A percentile compares a stretch with the other conserved stretches of the same genome.
These are phyloP conservation scores for Pelargonium citronellum DNA, from an alignment of 441 rosid species.

Conservation along the genomic window DNA sequence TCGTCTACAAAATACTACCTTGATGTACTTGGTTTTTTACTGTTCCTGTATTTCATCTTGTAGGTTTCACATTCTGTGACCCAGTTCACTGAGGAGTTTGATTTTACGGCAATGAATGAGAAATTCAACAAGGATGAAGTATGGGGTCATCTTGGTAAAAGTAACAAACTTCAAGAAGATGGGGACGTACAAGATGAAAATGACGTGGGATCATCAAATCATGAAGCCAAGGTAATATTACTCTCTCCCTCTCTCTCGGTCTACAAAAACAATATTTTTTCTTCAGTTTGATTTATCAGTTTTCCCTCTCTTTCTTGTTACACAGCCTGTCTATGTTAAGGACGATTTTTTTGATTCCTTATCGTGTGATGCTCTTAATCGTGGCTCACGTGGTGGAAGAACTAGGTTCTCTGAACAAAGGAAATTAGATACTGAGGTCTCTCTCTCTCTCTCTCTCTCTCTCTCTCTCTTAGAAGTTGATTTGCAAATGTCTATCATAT, in stretches of 20 bases:
- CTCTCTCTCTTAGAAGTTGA: not conserved
- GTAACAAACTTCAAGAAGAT: conserved; percentile 23
- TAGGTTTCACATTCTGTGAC: conserved; percentile 26
- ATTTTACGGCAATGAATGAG: conserved; percentile 37
- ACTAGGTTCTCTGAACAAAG: conserved; percentile 33
- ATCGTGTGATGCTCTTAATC: conserved; percentile 30
- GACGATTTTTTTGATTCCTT: conserved; percentile 38
- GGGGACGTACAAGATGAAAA: conserved; percentile 26
- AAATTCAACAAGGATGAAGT: conserved; percentile 39
- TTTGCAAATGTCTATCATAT: not conserved
- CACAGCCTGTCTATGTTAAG: conserved; percentile 33
- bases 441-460: not conserved
- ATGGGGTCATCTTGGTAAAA: conserved; percentile 38
- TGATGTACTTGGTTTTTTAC: not conserved
- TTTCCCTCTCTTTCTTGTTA: not conserved
- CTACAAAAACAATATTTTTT: too few relatives aligned
- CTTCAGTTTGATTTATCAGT: not conserved
- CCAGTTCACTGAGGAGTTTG: conserved; percentile 33
- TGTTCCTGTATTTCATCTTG: conserved; percentile 9
- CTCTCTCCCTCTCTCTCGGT: not conserved
- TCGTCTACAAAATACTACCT: not conserved
- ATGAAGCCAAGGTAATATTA: conserved; percentile 22
- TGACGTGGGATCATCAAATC: conserved; percentile 19
- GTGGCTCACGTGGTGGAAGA: conserved; percentile 27
- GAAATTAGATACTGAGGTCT: conserved; percentile 35